A percentile compares a stretch with the other conserved stretches of the same genome.
Conservation (phyloP, 1,139 yeast species). For the Saccharomyces hybrid region DNA sequence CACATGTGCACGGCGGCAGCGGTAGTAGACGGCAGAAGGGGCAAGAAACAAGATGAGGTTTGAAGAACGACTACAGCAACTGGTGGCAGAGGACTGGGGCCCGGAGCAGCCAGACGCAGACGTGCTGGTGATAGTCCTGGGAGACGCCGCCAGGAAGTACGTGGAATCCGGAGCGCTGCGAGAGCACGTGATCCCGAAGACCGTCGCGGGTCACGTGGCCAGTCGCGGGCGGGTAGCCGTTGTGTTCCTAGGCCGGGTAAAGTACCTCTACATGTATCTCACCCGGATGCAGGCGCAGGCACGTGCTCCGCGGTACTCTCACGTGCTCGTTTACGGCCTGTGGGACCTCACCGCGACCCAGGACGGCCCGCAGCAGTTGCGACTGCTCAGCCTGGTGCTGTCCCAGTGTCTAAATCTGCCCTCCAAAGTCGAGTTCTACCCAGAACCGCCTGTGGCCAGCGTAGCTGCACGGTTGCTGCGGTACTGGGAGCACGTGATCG, state of each 20-base stretch:
- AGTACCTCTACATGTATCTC: neutral
- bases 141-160: neutral
- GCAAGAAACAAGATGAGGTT: neutral
- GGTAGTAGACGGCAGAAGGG: neutral
- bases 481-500: neutral
- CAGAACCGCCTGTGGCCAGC: neutral
- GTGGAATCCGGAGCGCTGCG: neutral
- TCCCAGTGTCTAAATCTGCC: neutral
- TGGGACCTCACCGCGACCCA: neutral
- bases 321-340: neutral
- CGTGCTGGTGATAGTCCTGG: neutral
- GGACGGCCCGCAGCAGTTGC: neutral
- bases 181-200: neutral
- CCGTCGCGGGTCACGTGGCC: neutral
- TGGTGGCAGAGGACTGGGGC: neutral
- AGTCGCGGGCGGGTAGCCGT: neutral
- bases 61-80: neutral
- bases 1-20: neutral
- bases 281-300: neutral
- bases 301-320: neutral
- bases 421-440: neutral
- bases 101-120: neutral
- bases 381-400: neutral
- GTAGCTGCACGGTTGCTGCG: neutral
- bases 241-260: neutral